phyloP scores from a whole-genome alignment of 805 yeast genomes.

The Monosporozyma siamensis region DNA sequence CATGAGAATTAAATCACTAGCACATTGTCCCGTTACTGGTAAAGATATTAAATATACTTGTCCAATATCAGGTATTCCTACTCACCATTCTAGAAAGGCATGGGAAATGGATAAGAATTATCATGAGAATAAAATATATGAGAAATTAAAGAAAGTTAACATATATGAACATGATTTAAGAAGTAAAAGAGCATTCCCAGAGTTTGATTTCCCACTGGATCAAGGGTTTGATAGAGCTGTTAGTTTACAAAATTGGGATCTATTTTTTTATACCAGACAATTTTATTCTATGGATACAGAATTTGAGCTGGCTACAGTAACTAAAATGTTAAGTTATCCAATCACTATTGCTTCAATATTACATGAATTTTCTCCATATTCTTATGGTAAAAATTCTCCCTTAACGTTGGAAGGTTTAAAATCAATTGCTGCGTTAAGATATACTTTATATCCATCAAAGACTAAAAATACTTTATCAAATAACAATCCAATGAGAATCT shows the following conservation, averaged over 20 bases:
- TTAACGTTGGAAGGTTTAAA: slow-evolving; percentile 86
- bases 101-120: slow-evolving; percentile 77
- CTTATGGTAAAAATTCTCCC: slow-evolving; percentile 75
- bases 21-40: slow-evolving; percentile 87
- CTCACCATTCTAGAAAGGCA: slow-evolving; percentile 85
- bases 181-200: slow-evolving; percentile 90
- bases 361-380: slow-evolving; percentile 81
- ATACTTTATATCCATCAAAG: slow-evolving; percentile 67
- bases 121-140: slow-evolving; percentile 58
- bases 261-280: slow-evolving; percentile 84
- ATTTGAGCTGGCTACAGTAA: slow-evolving; percentile 89
- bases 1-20: slow-evolving; percentile 78
- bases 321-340: slow-evolving; percentile 92
- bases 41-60: slow-evolving; percentile 78
- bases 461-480: slow-evolving; percentile 35
- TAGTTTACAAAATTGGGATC: slow-evolving; percentile 83
- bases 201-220: slow-evolving; percentile 82
- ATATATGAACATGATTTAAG: slow-evolving; percentile 91
- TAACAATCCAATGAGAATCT: slow-evolving; percentile 84
- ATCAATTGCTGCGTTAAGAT: slow-evolving; percentile 85
- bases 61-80: slow-evolving; percentile 93
- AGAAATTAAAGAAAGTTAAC: slow-evolving; percentile 76
- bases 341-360: slow-evolving; percentile 76
- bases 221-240: slow-evolving; percentile 70
- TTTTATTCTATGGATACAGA: slow-evolving; percentile 96